Evolutionary conservation across 2,329 filamentous ascomycete genomes (phyloP), one percentile per base, ranked within the genome.

Genomic region (Myriangium duriaei): DNA sequence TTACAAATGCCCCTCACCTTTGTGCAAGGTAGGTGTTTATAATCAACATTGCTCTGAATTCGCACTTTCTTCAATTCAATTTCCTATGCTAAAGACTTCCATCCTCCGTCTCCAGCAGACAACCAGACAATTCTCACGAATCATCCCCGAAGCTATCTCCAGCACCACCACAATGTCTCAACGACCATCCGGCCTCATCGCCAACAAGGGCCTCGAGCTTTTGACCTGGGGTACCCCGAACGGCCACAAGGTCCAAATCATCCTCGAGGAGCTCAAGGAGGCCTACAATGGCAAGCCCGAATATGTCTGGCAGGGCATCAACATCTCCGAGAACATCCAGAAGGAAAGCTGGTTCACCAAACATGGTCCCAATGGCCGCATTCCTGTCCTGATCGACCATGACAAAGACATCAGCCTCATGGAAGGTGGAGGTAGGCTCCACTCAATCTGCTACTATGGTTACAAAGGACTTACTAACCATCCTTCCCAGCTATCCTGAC

Each of bases 311-410:
- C 74, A 79, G 48, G 49, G 52, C 40, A 65, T 81, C 54, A 65
- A 77, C 56, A 79, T 76, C 45, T 49, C 51, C 41, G 64, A 74
- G 49, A 76, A 77, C 58, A 68, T 75, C 17, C 77, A 81, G 48
- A 80, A 80, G 55, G 67, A 79, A 61, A 63, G 68, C 1, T 81
- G 76, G 76, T 81, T 72, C 60, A 73, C 68, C 0, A 69, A 69
- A 26, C 52, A 76, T 18, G 69, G 69, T 42, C 75, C 76, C 26
- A 81, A 81, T 54, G 76, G 76, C 3, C 67, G 74, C 11, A 79
- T 79, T 47, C 74, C 76, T 2, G 74, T 71, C 32, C 69, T 81
- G 32, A 67, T 79, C 18, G 76, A 81, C 58, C 76, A 81, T 46
- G 73, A 80, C 55, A 67, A 72, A 44, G 68, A 58, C 32, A 71